Evolutionary conservation across 1,284 basidiomycete genomes (phyloP), one percentile per base, ranked within the genome.

Genomic region (Hymenochaete sp.): DNA sequence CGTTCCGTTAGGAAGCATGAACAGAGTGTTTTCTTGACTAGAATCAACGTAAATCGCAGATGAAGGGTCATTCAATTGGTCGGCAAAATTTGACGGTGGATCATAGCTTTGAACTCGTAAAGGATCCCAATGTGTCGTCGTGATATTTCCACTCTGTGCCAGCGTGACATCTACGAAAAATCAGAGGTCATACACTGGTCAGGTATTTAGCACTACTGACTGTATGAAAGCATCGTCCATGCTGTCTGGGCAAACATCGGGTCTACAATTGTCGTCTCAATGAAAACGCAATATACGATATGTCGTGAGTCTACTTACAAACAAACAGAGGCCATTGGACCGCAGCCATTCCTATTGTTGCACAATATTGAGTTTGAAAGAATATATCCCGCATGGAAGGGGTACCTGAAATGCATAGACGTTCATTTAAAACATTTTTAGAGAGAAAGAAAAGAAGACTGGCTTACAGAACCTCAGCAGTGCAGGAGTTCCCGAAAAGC

Each of bases 281-380:
- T 25, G 39, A 44, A 42, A 54, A 39, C 32, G 28, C 46, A 53
- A 33, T 31, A 50, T 49, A 27, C 18, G 42, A 33, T 39, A 49
- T 47, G 52, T 21, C 52, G 47, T 18, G 29, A 38, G n/a, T 73
- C 81, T 57, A 74, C 82, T 57, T 59, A 89, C 92, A 98, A 48
- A 85, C 75, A 63, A 93, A 98, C 10, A 73, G 68, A 1, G 95
- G 93, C 93, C 93, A 98, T 57, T 89, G 73, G 22, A 98, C 91
- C 22, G 91, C 87, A 41, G 97, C 79, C 87, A 96, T 95, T 21
- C 81, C 82, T 18, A 98, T 67, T 38, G 82, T 75, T 21, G 85
- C 74, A 59, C 83, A 86, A 82, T 84, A 98, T 56, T 97, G 93
- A 0, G 92, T 86, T 58, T 95, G 91, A 58, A 90, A 85, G 42